phyloP scores from a whole-genome alignment of 805 yeast genomes.

The Candida koratica region DNA sequence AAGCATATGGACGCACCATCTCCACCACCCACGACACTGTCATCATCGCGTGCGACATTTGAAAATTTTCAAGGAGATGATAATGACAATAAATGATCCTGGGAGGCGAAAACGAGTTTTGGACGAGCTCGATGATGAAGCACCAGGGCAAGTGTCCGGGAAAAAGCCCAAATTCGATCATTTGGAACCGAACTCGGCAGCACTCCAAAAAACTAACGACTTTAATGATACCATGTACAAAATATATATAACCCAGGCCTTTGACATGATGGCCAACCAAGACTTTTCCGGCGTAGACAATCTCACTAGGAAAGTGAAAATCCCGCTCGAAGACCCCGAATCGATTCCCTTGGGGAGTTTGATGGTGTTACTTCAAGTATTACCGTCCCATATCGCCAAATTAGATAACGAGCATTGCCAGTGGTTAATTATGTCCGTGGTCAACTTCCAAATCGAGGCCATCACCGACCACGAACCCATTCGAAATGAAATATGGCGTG shows the following conservation, averaged over 20 bases:
- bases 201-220: conserved; percentile 9
- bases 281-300: conserved; percentile 56
- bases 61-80: conserved; percentile 19
- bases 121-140: conserved; percentile 11
- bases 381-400: conserved; percentile 63
- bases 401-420: conserved; percentile 56
- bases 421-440: conserved; percentile 55
- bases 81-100: conserved; percentile 38
- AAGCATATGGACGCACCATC: no score
- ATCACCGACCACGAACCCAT: conserved; percentile 9
- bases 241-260: conserved; percentile 57
- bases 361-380: conserved; percentile 48
- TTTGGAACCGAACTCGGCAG: conserved; percentile 1
- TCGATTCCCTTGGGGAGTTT: conserved; percentile 53
- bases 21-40: background rate
- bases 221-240: conserved; percentile 40
- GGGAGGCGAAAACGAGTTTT: conserved; percentile 29
- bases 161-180: conserved; percentile 3
- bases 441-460: conserved; percentile 54
- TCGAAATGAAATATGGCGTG: background rate
- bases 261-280: conserved; percentile 58
- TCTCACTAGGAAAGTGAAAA: conserved; percentile 54
- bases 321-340: conserved; percentile 51
- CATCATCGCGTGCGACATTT: conserved; percentile 3
- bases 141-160: background rate